These are phyloP conservation scores for Backusella liffmaniae DNA, from an alignment of 192 early-diverging fungal species.

Conservation along the genomic window DNA sequence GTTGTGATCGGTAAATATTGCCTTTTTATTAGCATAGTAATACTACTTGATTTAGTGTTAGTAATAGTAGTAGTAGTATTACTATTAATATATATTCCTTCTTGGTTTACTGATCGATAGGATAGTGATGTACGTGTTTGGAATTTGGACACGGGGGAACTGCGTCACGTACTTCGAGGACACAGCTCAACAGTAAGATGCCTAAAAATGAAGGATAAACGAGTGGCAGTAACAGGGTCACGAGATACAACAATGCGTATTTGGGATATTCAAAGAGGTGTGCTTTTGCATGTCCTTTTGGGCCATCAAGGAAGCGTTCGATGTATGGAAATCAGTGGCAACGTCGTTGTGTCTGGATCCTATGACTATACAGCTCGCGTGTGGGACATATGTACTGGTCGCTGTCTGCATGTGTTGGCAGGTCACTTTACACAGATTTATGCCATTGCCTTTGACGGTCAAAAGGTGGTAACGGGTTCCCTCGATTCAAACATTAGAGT, in stretches of 20 bases:
- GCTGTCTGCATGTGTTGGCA: constrained; percentile 66
- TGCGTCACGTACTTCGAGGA: constrained; percentile 89
- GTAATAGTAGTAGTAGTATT: neutral
- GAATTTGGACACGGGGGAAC: constrained; percentile 85
- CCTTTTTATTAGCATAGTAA: neutral
- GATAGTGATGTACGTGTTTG: constrained; percentile 85
- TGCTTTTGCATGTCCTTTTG: constrained; percentile 69
- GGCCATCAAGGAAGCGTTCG: constrained; percentile 92
- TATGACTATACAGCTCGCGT: constrained; percentile 93
- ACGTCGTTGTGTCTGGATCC: constrained; percentile 85
- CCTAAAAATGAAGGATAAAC: constrained; percentile 72
- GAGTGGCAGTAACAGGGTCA: constrained; percentile 87
- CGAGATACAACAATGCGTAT: constrained; percentile 91
- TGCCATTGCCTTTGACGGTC: constrained; percentile 84
- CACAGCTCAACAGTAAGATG: constrained; percentile 98
- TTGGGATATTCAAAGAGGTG: constrained; percentile 76
- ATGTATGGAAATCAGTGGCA: constrained; percentile 84
- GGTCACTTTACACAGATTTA: constrained; percentile 97
- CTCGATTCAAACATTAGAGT: constrained; percentile 91
- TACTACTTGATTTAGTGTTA: constrained; percentile 2
- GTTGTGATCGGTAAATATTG: constrained; percentile 81
- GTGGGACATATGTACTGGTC: constrained; percentile 82
- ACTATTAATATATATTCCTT: neutral
- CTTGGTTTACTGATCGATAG: neutral
- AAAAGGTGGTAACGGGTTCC: constrained; percentile 85